phyloP scores from a whole-genome alignment of 768 basidiomycete genomes.

The Sporobolomyces phaffii region DNA sequence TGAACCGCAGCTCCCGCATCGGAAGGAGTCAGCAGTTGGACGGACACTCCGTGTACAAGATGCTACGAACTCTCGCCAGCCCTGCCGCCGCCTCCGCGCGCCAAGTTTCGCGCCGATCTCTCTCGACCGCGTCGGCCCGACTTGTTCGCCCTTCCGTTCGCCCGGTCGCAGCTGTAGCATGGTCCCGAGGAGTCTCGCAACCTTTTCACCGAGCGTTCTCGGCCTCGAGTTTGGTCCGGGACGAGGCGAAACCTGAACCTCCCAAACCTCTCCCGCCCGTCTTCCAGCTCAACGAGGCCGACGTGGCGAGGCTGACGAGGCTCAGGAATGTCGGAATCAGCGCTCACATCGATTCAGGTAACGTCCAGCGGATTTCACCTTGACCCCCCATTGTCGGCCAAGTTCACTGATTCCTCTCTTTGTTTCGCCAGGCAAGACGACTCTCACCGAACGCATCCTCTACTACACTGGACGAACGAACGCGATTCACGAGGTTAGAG shows the following conservation, averaged over 20 bases:
- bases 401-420: conserved; percentile 43
- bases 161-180: background rate
- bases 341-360: conserved; percentile 63
- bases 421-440: conserved; percentile 85
- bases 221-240: background rate
- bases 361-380: no score
- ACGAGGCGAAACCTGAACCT: conserved; percentile 29
- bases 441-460: conserved; percentile 87
- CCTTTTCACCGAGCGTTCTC: conserved; percentile 1
- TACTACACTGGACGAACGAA: conserved; percentile 93
- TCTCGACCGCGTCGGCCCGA: background rate
- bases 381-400: no score
- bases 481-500: conserved; percentile 96
- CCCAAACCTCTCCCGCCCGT: conserved; percentile 25
- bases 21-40: background rate
- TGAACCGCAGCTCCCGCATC: background rate
- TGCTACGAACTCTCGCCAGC: conserved; percentile 23
- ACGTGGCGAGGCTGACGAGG: conserved; percentile 60
- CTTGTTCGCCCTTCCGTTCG: background rate
- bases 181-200: background rate
- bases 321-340: conserved; percentile 96
- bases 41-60: background rate
- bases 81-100: background rate
- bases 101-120: conserved; percentile 7
- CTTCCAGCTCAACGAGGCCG: conserved; percentile 45